Evolutionary conservation across 2,329 filamentous ascomycete species (phyloP).

Genomic region (Cryphonectria parasitica): DNA sequence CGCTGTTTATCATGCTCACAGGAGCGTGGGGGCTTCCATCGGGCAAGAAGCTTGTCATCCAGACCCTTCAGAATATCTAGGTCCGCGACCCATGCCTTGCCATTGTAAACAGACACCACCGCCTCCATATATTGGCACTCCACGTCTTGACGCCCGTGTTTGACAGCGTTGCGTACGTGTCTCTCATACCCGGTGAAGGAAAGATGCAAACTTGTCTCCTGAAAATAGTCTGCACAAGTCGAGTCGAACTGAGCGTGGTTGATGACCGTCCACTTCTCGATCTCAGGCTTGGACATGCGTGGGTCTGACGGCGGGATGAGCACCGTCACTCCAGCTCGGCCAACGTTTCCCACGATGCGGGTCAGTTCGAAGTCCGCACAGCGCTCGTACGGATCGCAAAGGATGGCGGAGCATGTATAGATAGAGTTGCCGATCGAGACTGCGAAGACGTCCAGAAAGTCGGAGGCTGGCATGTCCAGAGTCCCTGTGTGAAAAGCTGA

Average conservation of each 20-base stretch:
- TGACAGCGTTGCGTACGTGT: background rate
- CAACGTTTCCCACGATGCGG: conserved; percentile 8
- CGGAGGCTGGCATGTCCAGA: background rate
- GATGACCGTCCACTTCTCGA: background rate
- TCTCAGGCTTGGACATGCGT: background rate
- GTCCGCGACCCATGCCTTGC: conserved; percentile 1
- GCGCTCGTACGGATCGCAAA: conserved; percentile 12
- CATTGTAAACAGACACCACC: conserved; percentile 4
- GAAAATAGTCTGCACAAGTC: background rate
- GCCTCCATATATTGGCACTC: conserved; percentile 6
- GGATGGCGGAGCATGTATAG: conserved; percentile 1
- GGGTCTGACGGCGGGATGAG: conserved; percentile 11
- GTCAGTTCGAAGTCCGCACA: background rate
- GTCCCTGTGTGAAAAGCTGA: background rate
- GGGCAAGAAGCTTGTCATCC: background rate
- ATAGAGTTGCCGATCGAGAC: conserved; percentile 11
- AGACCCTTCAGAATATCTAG: background rate
- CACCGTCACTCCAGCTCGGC: background rate
- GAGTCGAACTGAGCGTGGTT: background rate
- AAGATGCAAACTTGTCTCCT: background rate
- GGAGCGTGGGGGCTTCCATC: background rate
- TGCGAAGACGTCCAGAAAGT: background rate
- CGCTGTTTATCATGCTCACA: background rate
- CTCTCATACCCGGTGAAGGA: background rate
- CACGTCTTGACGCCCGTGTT: background rate